These are phyloP conservation scores for Leccinum uliginosum DNA, from an alignment of 768 basidiomycete genomes.

Conservation along the genomic window DNA sequence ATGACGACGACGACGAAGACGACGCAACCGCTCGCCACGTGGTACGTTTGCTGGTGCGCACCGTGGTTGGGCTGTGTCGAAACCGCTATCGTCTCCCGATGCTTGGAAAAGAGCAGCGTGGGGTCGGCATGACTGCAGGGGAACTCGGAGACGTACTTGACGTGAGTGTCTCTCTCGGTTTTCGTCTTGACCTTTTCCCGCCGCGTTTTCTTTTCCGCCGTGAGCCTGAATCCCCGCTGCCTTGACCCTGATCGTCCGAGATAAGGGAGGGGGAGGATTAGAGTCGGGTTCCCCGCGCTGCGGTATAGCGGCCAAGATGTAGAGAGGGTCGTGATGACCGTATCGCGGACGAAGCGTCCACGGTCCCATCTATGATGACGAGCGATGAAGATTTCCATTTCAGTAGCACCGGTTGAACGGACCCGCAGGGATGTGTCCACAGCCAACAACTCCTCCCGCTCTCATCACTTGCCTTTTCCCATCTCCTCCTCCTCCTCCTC, in stretches of 20 bases:
- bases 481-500: too few relatives aligned
- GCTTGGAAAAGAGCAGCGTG: slow-evolving; percentile 3
- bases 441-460: background rate
- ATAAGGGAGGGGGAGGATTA: slow-evolving; percentile 4
- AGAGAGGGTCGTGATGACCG: background rate
- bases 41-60: slow-evolving; percentile 19
- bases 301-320: too few relatives aligned
- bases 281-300: slow-evolving; percentile 9
- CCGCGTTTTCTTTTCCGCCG: background rate
- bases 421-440: slow-evolving; percentile 7
- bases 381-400: slow-evolving; percentile 10
- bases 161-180: slow-evolving; percentile 20
- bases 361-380: slow-evolving; percentile 2
- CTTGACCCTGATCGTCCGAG: slow-evolving; percentile 15
- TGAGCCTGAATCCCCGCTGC: slow-evolving; percentile 4
- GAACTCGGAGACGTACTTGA: slow-evolving; percentile 31
- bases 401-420: slow-evolving; percentile 8
- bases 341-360: background rate
- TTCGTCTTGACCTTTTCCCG: background rate
- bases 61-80: slow-evolving; percentile 23
- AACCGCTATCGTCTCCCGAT: slow-evolving; percentile 12
- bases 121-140: slow-evolving; percentile 23
- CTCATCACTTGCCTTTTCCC: background rate
- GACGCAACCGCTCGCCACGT: slow-evolving; percentile 7
- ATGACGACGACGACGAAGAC: background rate